These are phyloP conservation scores for Leishmania turanica DNA, from an alignment of 208 protist genomes.

Conservation along the genomic window DNA sequence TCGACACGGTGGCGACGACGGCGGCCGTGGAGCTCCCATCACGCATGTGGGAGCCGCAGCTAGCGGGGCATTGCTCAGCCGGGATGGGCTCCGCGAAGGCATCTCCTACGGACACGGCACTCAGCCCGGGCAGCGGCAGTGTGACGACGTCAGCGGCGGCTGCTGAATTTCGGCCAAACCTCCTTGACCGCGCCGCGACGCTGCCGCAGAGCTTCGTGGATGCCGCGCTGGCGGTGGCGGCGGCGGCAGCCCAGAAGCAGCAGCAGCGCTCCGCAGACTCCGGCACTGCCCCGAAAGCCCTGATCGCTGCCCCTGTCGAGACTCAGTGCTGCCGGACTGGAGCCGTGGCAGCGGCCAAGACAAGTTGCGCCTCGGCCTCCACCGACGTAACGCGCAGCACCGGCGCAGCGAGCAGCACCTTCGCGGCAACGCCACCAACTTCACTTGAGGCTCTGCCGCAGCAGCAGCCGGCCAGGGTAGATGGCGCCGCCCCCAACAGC, in stretches of 20 bases:
- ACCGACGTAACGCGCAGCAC: not conserved
- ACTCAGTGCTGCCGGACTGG: not conserved
- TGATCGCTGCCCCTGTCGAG: not conserved
- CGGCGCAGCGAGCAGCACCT: not conserved
- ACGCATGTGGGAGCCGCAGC: not conserved
- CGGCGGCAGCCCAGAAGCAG: constrained; percentile 20
- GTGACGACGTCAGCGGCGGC: not conserved
- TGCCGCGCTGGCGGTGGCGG: constrained; percentile 40
- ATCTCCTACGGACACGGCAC: not conserved
- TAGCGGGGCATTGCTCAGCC: not conserved
- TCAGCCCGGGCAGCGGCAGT: not conserved
- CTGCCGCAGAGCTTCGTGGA: constrained; percentile 55
- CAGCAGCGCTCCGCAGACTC: constrained; percentile 1
- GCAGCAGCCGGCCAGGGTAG: not conserved
- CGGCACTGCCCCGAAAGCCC: not conserved
- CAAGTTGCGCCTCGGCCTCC: not conserved
- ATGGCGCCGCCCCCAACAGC: not conserved
- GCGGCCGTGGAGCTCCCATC: not conserved
- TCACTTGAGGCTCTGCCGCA: not conserved
- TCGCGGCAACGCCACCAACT: not conserved
- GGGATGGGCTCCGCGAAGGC: not conserved
- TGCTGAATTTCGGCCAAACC: constrained; percentile 8
- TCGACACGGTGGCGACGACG: not conserved
- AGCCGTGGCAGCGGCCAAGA: not conserved
- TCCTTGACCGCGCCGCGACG: constrained; percentile 47